Evolutionary conservation across 345 rosid species (phyloP).

Genomic region (Nephelium lappaceum): DNA sequence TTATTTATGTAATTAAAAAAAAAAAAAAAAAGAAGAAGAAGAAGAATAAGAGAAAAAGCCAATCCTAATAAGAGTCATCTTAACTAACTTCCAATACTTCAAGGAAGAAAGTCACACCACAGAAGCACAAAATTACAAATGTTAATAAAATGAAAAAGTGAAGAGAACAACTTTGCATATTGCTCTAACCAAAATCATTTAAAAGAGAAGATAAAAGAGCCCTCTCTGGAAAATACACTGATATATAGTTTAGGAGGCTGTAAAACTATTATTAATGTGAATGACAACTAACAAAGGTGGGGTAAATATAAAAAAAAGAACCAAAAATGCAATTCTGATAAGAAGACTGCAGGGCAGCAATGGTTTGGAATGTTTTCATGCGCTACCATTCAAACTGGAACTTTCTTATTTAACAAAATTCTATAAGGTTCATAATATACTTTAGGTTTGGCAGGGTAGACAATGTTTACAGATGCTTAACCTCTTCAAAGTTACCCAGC

Average conservation of each 20-base stretch:
- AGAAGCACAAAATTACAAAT: neutral
- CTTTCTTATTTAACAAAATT: neutral
- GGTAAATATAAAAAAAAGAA: no score
- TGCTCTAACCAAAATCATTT: neutral
- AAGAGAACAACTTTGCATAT: neutral
- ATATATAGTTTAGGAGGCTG: neutral
- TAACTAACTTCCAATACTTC: neutral
- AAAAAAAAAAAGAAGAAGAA: no score
- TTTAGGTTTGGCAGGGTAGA: no score
- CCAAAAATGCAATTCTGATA: neutral
- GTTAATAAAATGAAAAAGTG: neutral
- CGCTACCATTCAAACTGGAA: neutral
- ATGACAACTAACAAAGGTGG: neutral
- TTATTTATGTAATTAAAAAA: no score
- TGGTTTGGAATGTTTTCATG: no score
- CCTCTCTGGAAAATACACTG: neutral
- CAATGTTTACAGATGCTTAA: slow-evolving; percentile 1
- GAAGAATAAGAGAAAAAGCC: neutral
- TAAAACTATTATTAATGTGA: neutral
- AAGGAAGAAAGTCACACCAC: slow-evolving; percentile 1
- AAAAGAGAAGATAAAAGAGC: neutral
- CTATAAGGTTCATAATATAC: neutral
- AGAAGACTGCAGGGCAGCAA: neutral
- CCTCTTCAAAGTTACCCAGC: neutral
- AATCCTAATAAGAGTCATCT: neutral